Evolutionary conservation across 1,284 basidiomycete species (phyloP).

Genomic region (Moniliella sp.): DNA sequence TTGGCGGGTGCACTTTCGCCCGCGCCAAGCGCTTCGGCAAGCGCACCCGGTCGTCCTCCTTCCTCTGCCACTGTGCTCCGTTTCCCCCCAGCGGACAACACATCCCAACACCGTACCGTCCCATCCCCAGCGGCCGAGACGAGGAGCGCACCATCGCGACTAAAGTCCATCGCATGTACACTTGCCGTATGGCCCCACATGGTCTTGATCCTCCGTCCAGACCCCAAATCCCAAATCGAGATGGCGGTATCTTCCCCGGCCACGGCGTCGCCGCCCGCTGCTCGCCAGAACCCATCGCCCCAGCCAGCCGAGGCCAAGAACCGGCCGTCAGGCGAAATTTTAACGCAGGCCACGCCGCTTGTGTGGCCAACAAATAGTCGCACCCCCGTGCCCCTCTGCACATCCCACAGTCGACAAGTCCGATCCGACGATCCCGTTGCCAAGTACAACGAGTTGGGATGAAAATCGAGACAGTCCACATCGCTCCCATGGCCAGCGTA

Average conservation of each 20-base stretch:
- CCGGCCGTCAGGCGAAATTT: constrained; percentile 75
- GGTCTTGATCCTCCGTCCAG: constrained; percentile 77
- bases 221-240: constrained; percentile 85
- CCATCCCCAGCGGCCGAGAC: too few species aligned
- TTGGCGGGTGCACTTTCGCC: too few species aligned
- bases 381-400: constrained; percentile 79
- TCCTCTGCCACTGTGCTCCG: too few species aligned
- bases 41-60: too few species aligned
- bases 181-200: too few species aligned
- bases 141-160: too few species aligned
- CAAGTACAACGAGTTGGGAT: constrained; percentile 89
- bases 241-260: constrained; percentile 59
- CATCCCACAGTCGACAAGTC: constrained; percentile 89
- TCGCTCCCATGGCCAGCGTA: constrained; percentile 91
- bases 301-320: constrained; percentile 60
- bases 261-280: constrained; percentile 1
- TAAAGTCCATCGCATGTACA: too few species aligned
- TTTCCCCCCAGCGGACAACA: too few species aligned
- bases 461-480: constrained; percentile 91
- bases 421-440: constrained; percentile 90
- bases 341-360: constrained; percentile 63
- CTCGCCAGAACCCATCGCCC: constrained; percentile 9
- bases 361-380: constrained; percentile 89
- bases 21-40: too few species aligned
- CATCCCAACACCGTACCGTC: too few species aligned